A percentile compares a stretch with the other conserved stretches of the same genome.
These are phyloP conservation scores for Turritis glabra DNA, from an alignment of 345 rosid genomes.

Conservation along the genomic window DNA sequence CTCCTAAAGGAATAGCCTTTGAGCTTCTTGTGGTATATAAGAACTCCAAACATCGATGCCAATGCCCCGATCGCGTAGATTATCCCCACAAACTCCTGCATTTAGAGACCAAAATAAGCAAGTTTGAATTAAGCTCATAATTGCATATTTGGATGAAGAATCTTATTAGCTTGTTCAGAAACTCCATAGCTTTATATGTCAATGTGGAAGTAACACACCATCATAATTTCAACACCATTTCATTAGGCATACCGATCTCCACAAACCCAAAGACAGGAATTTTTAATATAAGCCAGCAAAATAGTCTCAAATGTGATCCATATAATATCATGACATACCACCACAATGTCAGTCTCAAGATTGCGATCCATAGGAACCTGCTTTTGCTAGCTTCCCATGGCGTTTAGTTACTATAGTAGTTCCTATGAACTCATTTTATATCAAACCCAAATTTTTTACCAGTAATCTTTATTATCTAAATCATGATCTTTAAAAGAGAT, in stretches of 20 bases:
- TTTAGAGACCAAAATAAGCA: neutral
- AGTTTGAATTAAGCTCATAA: slow-evolving; percentile 1
- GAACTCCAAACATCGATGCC: slow-evolving; percentile 76
- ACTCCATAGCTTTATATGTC: neutral
- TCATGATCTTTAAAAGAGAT: neutral
- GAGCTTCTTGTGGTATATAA: slow-evolving; percentile 72
- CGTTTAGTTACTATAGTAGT: slow-evolving; percentile 5
- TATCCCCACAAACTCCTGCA: slow-evolving; percentile 69
- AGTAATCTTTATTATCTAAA: neutral
- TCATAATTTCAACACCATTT: neutral
- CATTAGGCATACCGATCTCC: neutral
- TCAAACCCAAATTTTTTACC: neutral
- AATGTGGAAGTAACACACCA: neutral
- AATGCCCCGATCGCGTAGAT: slow-evolving; percentile 70
- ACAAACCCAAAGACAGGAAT: slow-evolving; percentile 11
- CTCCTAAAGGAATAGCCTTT: slow-evolving; percentile 64
- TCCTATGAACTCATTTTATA: neutral
- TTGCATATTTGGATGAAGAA: neutral
- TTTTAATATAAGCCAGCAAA: neutral
- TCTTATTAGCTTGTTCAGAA: neutral
- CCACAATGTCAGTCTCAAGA: neutral
- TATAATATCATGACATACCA: neutral
- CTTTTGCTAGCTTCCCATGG: neutral
- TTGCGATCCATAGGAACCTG: neutral
- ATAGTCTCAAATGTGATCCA: neutral